Evolutionary conservation across 352 stramenopile genomes (phyloP), one percentile per base, ranked within the genome.

Genomic region (Globisporangium nagaii): DNA sequence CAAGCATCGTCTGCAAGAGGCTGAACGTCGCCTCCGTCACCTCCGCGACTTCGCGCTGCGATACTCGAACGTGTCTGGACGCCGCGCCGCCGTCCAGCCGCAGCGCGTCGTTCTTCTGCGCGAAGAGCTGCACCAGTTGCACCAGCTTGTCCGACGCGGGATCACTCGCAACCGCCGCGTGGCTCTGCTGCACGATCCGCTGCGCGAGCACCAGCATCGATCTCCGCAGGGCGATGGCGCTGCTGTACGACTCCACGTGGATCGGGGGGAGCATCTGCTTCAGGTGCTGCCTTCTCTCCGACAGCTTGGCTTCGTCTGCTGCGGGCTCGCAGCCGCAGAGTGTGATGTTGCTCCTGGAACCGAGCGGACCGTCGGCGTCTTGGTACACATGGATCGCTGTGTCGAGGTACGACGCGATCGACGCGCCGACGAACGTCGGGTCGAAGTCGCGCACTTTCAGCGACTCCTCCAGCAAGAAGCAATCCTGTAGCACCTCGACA

Each of bases 341-440:
- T 40, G 45, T 60, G 4, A 60, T 40, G 25, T 50, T 60, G 27
- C 31, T 71, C 39, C 66, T 79, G 4, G 65, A 37, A 12, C 73
- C 68, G 13, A 86, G 63, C 4, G 64, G 67, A 24, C 75, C 76
- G 47, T 86, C 75, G 1, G 75, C 63, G 28, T 84, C 65, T 58
- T 85, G 77, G 49, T 84, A 86, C 25, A 85, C 61, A 37, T 88
- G 78, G 28, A 84, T 84, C 13, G 71, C 71, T 13, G 78, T 85
- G 54, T 79, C 64, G 19, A 85, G 48, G 49, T 76, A 89, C 56
- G 65, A 79, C 28, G 64, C 56, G 39, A 87, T 71, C 22, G 32
- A 69, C 1, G 58, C 66, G 42, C 55, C 56, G 36, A n/a, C 34
- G 19, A 69, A 31, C 6, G 70, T 27, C 32, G 50, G 19, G 32